phyloP scores from a whole-genome alignment of 2,329 filamentous ascomycete genomes.

The Exophiala sideris region DNA sequence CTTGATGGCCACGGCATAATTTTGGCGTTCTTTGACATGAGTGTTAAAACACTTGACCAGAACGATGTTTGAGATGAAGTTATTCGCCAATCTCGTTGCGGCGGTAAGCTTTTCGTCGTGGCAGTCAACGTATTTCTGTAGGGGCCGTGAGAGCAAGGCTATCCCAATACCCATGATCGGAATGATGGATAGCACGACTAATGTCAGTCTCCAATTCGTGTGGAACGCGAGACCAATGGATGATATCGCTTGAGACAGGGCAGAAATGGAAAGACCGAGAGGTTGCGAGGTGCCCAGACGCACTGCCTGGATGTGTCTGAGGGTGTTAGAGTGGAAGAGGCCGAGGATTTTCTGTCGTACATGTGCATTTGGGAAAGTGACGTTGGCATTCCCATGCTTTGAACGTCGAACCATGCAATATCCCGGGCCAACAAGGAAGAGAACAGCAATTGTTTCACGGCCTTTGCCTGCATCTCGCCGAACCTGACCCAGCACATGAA shows the following conservation, averaged over 20 bases:
- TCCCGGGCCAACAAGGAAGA: conserved; percentile 66
- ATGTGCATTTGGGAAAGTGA: conserved; percentile 70
- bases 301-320: conserved; percentile 77
- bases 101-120: conserved; percentile 66
- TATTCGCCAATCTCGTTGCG: conserved; percentile 69
- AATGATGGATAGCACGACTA: conserved; percentile 71
- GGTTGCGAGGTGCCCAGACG: conserved; percentile 77
- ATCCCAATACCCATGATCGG: conserved; percentile 65
- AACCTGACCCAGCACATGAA: conserved; percentile 71
- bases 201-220: conserved; percentile 78
- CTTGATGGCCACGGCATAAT: conserved; percentile 59
- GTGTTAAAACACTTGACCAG: conserved; percentile 84
- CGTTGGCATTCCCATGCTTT: conserved; percentile 67
- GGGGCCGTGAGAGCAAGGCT: conserved; percentile 55
- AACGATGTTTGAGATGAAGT: conserved; percentile 71
- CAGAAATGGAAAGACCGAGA: conserved; percentile 66
- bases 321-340: background rate
- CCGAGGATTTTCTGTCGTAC: conserved; percentile 47
- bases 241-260: conserved; percentile 61
- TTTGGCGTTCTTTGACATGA: conserved; percentile 63
- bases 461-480: conserved; percentile 74
- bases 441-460: conserved; percentile 64
- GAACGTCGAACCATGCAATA: conserved; percentile 76
- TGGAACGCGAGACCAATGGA: conserved; percentile 71
- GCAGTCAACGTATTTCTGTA: conserved; percentile 63